These are phyloP conservation scores for Xylaria curta DNA, from an alignment of 495 filamentous ascomycete genomes.

Conservation along the genomic window DNA sequence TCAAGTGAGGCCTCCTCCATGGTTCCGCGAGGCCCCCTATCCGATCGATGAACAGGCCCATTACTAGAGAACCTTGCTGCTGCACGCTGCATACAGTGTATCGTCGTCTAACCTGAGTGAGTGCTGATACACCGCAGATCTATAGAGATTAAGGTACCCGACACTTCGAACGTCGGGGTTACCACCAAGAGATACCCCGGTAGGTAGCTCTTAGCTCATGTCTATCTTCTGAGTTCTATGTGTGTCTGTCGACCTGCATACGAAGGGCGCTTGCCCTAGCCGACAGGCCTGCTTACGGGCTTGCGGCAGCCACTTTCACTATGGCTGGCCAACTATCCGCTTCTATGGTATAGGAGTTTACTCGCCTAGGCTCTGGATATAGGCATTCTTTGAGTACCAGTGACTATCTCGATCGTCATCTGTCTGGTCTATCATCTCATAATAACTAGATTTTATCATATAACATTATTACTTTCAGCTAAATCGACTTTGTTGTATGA, in stretches of 20 bases:
- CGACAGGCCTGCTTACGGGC: background rate
- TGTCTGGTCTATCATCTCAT: background rate
- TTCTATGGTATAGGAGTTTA: background rate
- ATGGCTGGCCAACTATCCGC: background rate
- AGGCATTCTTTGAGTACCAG: background rate
- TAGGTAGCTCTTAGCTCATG: conserved; percentile 34
- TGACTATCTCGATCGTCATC: background rate
- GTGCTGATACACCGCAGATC: conserved; percentile 30
- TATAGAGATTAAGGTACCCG: conserved; percentile 38
- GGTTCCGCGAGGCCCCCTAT: background rate
- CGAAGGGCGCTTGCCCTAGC: background rate
- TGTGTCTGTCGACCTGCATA: conserved; percentile 7
- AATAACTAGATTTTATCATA: background rate
- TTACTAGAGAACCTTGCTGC: background rate
- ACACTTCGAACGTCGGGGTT: conserved; percentile 25
- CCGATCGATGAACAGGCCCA: background rate
- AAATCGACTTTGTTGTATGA: background rate
- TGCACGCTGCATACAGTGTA: background rate
- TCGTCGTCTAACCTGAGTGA: background rate
- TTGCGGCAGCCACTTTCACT: background rate
- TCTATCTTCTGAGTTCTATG: background rate
- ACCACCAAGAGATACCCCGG: conserved; percentile 50
- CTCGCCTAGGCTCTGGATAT: background rate
- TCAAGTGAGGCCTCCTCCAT: conserved; percentile 19
- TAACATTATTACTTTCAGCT: background rate